Evolutionary conservation across 116 monocot species (phyloP), one percentile per base, ranked within the genome.

Genomic region (Dioscorea cayenensis): DNA sequence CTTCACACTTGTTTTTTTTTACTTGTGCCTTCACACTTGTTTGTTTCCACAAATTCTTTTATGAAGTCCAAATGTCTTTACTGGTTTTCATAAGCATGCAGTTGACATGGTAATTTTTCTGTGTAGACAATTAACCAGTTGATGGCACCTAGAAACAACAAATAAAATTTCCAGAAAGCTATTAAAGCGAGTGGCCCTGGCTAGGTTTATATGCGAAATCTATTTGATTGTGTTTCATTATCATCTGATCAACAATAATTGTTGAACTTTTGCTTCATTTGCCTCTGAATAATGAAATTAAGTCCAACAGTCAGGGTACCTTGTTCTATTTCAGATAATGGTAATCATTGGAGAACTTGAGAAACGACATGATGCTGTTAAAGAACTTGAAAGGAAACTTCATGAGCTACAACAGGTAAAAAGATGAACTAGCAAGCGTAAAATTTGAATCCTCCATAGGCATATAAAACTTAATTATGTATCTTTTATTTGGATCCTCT

Each of bases 171-270:
- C 36, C 78, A 82, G 71, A 77, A 63, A 63, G 86, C 82, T 29
- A 86, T 86, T 77, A 82, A 85, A 71, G 84, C 77, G 60, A 80
- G 80, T 63, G 85, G 85, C 3, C 86, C 76, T 50, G 86, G 82
- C 55, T 76, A 82, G 85, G 85, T 82, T 71, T 51, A 25, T 51
- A 19, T 36, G 21, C 2, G 38, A 49, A 43, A 8, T 43, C 43
- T 43, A 43, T 43, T 43, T 43, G 43, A 43, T 43, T 43, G 43
- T 43, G 6, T 43, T 43, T 43, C 43, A 43, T 43, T 43, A 12
- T 43, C 43, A 43, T 43, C 12, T 43, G 43, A 6, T 9, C 7
- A 43, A 43, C 43, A 55, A 18, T 55, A 55, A 3, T n/a, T 18
- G 55, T 55, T 55, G 55, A 4, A 55, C 55, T 55, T 16, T 55